Conservation (phyloP, 2,329 filamentous ascomycete species). For the Colletotrichum tabaci region DNA sequence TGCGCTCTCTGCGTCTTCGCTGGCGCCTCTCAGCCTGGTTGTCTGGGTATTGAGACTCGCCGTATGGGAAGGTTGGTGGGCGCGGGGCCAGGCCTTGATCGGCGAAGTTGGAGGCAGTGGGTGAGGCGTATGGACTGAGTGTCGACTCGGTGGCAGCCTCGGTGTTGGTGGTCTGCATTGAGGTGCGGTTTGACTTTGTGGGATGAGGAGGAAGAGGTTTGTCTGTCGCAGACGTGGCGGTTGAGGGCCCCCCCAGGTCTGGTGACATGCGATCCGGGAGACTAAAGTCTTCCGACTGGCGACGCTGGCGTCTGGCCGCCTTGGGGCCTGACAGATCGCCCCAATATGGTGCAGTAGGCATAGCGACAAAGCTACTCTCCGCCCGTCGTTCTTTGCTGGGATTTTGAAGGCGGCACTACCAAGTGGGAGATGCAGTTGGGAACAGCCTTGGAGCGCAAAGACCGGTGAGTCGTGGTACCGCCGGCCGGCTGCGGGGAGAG, state of each 20-base stretch:
- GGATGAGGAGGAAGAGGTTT: conserved; percentile 23
- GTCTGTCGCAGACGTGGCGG: conserved; percentile 41
- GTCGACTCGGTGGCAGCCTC: conserved; percentile 72
- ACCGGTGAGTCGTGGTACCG: conserved; percentile 28
- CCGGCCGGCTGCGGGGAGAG: conserved; percentile 27
- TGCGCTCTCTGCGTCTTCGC: conserved; percentile 57
- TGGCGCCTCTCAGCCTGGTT: conserved; percentile 61
- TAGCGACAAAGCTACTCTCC: conserved; percentile 48
- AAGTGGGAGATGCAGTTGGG: conserved; percentile 23
- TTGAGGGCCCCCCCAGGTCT: conserved; percentile 36
- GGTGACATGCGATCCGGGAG: conserved; percentile 44
- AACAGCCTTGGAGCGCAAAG: conserved; percentile 29
- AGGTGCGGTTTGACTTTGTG: conserved; percentile 61
- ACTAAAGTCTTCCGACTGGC: conserved; percentile 42
- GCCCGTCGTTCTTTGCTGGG: conserved; percentile 44
- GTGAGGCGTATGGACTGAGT: conserved; percentile 70
- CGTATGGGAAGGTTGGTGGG: conserved; percentile 70
- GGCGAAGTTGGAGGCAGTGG: conserved; percentile 65
- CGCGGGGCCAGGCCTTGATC: conserved; percentile 70
- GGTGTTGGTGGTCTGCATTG: conserved; percentile 69
- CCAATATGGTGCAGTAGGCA: conserved; percentile 62
- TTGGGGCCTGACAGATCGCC: conserved; percentile 58
- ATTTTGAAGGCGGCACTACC: conserved; percentile 36
- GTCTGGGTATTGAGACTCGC: conserved; percentile 57
- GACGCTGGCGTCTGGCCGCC: conserved; percentile 42